phyloP scores from a whole-genome alignment of 2,329 filamentous ascomycete genomes.

The Fusarium citri region DNA sequence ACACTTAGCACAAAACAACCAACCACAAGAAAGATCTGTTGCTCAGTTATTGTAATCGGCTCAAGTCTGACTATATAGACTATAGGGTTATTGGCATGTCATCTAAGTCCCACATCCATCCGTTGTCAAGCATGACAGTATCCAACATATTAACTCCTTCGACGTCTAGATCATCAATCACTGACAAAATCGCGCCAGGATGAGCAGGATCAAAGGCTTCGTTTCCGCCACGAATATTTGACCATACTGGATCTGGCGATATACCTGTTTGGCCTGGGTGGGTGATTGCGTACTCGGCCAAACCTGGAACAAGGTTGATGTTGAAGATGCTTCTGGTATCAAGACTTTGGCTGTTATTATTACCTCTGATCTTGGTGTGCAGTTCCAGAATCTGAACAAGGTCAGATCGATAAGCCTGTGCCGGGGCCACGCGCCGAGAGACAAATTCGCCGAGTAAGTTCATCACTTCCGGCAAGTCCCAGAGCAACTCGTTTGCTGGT shows the following conservation, averaged over 20 bases:
- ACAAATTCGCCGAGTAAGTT: conserved; percentile 30
- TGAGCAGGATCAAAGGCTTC: neutral
- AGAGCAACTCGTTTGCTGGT: conserved; percentile 34
- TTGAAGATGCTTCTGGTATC: neutral
- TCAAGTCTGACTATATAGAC: neutral
- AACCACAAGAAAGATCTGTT: neutral
- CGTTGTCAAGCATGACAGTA: conserved; percentile 21
- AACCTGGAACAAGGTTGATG: neutral
- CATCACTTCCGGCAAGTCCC: conserved; percentile 40
- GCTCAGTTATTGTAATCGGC: neutral
- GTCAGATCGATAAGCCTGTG: conserved; percentile 33
- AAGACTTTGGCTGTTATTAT: neutral
- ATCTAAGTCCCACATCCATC: conserved; percentile 35
- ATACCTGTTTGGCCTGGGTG: conserved; percentile 9
- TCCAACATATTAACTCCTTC: conserved; percentile 12
- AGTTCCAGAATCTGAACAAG: conserved; percentile 33
- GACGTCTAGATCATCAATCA: conserved; percentile 32
- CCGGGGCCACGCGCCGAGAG: conserved; percentile 31
- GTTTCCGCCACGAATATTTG: conserved; percentile 10
- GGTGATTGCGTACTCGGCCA: conserved; percentile 22
- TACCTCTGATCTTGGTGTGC: conserved; percentile 27
- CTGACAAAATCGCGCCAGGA: conserved; percentile 30
- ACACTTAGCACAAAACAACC: neutral
- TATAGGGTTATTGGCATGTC: neutral
- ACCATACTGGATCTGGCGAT: conserved; percentile 37